Conservation (phyloP, 352 stramenopile species). For the Globisporangium middletonii region DNA sequence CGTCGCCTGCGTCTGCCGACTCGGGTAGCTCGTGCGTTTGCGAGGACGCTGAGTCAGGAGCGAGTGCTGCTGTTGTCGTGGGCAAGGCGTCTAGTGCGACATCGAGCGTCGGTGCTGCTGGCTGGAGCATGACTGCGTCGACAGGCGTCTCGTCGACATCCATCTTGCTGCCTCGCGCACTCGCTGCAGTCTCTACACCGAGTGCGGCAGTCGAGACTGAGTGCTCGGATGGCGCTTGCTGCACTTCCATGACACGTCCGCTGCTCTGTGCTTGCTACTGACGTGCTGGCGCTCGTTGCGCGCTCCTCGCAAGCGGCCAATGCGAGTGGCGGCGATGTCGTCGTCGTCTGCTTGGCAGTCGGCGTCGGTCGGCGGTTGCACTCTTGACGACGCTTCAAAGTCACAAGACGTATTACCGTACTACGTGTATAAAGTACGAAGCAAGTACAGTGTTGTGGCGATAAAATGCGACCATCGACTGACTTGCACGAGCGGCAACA, state of each 20-base stretch:
- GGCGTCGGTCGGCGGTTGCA: neutral
- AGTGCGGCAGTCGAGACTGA: neutral
- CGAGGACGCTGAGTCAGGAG: neutral
- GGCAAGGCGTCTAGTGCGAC: neutral
- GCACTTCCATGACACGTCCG: neutral
- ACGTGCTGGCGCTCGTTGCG: too few relatives aligned
- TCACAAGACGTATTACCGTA: neutral
- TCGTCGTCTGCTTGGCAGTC: neutral
- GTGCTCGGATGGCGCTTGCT: neutral
- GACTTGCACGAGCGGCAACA: neutral
- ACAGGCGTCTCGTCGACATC: neutral
- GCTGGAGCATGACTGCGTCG: constrained; percentile 5
- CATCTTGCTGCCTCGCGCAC: constrained; percentile 1
- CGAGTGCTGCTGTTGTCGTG: neutral
- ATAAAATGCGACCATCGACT: too few relatives aligned
- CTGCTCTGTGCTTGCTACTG: neutral
- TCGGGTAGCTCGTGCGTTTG: neutral
- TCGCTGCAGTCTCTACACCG: neutral
- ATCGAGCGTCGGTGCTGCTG: constrained; percentile 3
- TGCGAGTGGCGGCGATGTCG: too few relatives aligned
- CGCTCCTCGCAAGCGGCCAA: too few relatives aligned
- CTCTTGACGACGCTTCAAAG: neutral
- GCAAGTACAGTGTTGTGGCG: too few relatives aligned
- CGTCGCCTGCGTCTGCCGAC: neutral
- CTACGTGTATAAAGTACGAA: too few relatives aligned